Evolutionary conservation across 106 monocot species (phyloP).

Genomic region (Acorus calamus): DNA sequence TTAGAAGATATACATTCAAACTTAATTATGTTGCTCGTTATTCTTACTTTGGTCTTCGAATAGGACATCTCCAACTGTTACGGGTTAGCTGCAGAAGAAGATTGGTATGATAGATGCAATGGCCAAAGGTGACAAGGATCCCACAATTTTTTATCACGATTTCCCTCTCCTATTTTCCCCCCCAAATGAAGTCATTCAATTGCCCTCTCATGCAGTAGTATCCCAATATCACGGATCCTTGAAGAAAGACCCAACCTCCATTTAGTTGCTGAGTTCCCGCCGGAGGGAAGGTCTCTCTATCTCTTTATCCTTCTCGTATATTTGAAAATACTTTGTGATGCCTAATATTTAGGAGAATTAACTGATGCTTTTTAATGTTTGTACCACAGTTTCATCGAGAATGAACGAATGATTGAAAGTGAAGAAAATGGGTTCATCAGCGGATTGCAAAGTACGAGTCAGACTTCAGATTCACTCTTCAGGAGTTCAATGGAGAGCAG

Average conservation of each 20-base stretch:
- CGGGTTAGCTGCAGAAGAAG: constrained; percentile 36
- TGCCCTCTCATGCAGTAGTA: constrained; percentile 9
- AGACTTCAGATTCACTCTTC: constrained; percentile 5
- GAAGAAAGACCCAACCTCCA: constrained; percentile 37
- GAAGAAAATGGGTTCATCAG: constrained; percentile 21
- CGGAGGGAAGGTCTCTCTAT: constrained; percentile 25
- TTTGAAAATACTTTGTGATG: too few relatives aligned
- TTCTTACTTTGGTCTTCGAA: not conserved
- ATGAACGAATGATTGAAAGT: constrained; percentile 19
- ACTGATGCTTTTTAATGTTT: constrained; percentile 1
- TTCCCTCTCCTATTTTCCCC: not conserved
- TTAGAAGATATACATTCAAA: not conserved
- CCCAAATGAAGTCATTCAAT: not conserved
- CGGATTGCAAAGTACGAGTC: constrained; percentile 11
- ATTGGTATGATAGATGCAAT: constrained; percentile 39
- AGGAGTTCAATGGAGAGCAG: constrained; percentile 21
- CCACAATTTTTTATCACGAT: not conserved
- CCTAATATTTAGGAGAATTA: not conserved
- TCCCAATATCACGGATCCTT: constrained; percentile 21
- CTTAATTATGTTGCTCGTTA: too few relatives aligned
- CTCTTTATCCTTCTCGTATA: not conserved
- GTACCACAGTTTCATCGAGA: constrained; percentile 23
- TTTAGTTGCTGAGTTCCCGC: constrained; percentile 35
- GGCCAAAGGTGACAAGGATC: constrained; percentile 24
- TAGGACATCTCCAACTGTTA: constrained; percentile 63